Base-by-base conservation (phyloP, 1,284 basidiomycete genomes). In the Cutaneotrichosporon cavernicola region DNA sequence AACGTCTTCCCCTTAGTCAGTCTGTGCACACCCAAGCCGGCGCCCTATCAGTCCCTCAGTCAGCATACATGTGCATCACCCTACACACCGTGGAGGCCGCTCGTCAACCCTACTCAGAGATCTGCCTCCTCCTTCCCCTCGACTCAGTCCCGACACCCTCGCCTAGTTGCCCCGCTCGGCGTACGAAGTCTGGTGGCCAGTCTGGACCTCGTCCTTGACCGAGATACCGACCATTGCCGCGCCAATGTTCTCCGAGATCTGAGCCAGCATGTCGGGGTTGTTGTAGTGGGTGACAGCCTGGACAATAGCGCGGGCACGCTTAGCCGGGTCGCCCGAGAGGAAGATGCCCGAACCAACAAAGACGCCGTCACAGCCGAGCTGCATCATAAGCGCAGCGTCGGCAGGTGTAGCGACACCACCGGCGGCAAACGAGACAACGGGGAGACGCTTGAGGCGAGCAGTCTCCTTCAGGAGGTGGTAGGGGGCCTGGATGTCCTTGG, bases 331-430 rank as follows among this genome's bases (percentile, higher is more conserved):
- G 61, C 90, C 91, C 58, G 95, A 96, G 55, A 69, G 68, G 69
- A 75, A 97, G 77, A 97, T 94, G 59, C 94, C 94, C 31, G 92
- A 97, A 32, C 95, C 94, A 69, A 97, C 94, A 72, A 92, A 93
- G 49, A 93, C 91, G 84, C 97, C 96, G 78, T 99, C 96, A 79
- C 92, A 95, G 57, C 96, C 95, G 46, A 99, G 87, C 79, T 98
- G 95, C 96, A 99, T 99, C 96, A 99, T 97, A 69, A 99, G 82
- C 4, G 97, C 97, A 26, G 96, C 97, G 80, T 99, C 96, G 69
- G 79, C 94, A 56, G 96, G 96, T 6, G 96, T 98, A 58, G 97
- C 95, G 64, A 99, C 88, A 69, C 96, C 96, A 66, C 96, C 96
- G 58, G 96, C 94, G n/a, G 92, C 92, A 78, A 94, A 95, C 73